phyloP scores from a whole-genome alignment of 2,329 filamentous ascomycete genomes.

The Fusarium camptoceras region DNA sequence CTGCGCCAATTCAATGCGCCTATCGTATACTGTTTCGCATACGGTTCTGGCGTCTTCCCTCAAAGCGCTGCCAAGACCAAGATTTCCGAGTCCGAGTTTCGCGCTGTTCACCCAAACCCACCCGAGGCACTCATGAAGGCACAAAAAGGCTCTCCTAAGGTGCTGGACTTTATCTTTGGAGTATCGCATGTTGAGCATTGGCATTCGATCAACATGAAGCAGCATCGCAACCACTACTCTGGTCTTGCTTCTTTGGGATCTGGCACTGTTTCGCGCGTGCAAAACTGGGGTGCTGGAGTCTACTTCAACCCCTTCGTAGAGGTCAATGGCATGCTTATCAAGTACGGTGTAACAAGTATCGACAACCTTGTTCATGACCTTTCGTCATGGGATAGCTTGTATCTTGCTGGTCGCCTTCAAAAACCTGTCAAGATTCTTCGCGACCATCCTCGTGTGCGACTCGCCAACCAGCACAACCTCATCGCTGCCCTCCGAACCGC shows the following conservation, averaged over 20 bases:
- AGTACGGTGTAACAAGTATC: constrained; percentile 96
- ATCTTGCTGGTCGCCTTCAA: constrained; percentile 94
- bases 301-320: constrained; percentile 98
- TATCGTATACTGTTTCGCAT: constrained; percentile 96
- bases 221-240: constrained; percentile 94
- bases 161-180: constrained; percentile 99
- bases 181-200: constrained; percentile 96
- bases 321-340: constrained; percentile 94
- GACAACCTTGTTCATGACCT: constrained; percentile 89
- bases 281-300: constrained; percentile 93
- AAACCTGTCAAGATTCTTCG: constrained; percentile 98
- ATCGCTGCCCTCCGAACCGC: constrained; percentile 91
- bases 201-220: constrained; percentile 90
- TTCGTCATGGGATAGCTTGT: constrained; percentile 91
- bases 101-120: constrained; percentile 82
- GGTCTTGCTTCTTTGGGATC: constrained; percentile 85
- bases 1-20: constrained; percentile 92
- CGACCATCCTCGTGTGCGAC: constrained; percentile 89
- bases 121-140: constrained; percentile 84
- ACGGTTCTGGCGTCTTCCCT: constrained; percentile 95
- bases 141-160: constrained; percentile 89
- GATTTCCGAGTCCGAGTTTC: constrained; percentile 67
- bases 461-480: constrained; percentile 96
- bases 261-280: constrained; percentile 83
- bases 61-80: constrained; percentile 69